Percentiles rank a stretch among this genome's conserved stretches.
These are phyloP conservation scores for Dillenia suffruticosa DNA, from an alignment of 164 flowering plant species.

Conservation along the genomic window DNA sequence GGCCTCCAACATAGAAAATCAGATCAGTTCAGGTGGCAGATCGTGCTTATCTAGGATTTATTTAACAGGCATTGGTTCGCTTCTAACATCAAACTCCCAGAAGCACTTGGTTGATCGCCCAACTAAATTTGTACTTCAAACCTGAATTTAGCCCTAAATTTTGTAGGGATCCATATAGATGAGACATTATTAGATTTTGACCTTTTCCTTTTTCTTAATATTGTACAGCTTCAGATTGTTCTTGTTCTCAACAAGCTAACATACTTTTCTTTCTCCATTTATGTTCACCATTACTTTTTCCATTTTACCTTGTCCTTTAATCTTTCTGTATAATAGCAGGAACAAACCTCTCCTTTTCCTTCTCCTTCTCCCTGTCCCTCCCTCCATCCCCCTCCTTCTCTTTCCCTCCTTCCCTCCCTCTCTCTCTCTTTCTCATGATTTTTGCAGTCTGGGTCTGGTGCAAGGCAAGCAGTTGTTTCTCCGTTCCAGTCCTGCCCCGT, in stretches of 20 bases:
- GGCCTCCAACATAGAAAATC: conserved; percentile 1
- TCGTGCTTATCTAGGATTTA: conserved; percentile 13
- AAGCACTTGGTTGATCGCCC: conserved; percentile 13
- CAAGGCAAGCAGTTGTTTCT: no score
- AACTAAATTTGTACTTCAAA: conserved; percentile 18
- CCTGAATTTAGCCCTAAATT: conserved; percentile 23
- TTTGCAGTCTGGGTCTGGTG: no score
- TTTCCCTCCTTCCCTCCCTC: no score
- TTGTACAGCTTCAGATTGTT: conserved; percentile 52
- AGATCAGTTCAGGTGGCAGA: conserved; percentile 7
- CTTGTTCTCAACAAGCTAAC: conserved; percentile 23
- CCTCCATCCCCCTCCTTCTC: no score
- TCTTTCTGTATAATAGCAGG: no score
- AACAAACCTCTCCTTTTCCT: no score
- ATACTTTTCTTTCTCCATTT: conserved; percentile 13
- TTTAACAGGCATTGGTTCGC: conserved; percentile 2
- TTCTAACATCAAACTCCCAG: conserved; percentile 7
- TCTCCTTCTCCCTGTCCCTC: no score
- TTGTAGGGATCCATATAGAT: conserved; percentile 18
- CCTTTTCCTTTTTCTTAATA: conserved; percentile 7
- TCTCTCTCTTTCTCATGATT: no score
- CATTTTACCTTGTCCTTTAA: no score
- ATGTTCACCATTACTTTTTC: no score
- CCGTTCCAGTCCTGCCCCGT: no score
- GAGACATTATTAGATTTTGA: conserved; percentile 13